Evolutionary conservation across 2,329 filamentous ascomycete species (phyloP), one percentile per base, ranked within the genome.

Genomic region (Pyrenochaeta sp.): DNA sequence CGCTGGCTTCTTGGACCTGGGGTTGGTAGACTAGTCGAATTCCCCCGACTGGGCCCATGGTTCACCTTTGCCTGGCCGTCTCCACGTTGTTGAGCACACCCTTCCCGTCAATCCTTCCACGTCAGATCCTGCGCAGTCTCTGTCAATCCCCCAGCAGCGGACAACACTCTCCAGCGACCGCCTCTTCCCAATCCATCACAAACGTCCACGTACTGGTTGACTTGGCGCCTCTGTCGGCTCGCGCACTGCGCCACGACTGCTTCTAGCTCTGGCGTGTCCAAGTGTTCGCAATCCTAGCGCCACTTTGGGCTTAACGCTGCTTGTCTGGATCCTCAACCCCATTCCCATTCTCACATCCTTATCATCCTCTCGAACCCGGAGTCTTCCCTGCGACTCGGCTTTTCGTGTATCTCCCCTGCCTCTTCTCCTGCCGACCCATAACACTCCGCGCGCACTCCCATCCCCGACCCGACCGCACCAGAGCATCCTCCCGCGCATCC

Each of bases 381-480:
- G 15, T 37, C 46, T 42, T 20, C 35, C 32, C 42, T 51, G 43
- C 51, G 26, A 40, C 48, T 18, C 30, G 19, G 21, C 31, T 22
- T 34, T n/a, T 20, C n/a, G 31, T 21, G 7, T 20, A 14, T 14
- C 31, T 22, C 19, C 29, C 17, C 34, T 45, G 41, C 21, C 48
- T 35, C 44, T 49, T 43, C 18, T 37, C 37, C 18, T 35, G 10
- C 11, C 43, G 28, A 31, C 28, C 21, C 20, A 36, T 35, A 31
- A 35, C 22, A 36, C 41, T 30, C 30, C 64, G 58, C 60, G 51
- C 53, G 54, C 66, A 45, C 48, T 50, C 47, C 44, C 43, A 36
- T 61, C 63, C 54, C 43, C 44, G 41, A 46, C 34, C 55, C 60
- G 41, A 57, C 59, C 39, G 41, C 41, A 59, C 61, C 39, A 58